Base-by-base conservation (phyloP, 306 rosid genomes). In the Castanea mollissima region DNA sequence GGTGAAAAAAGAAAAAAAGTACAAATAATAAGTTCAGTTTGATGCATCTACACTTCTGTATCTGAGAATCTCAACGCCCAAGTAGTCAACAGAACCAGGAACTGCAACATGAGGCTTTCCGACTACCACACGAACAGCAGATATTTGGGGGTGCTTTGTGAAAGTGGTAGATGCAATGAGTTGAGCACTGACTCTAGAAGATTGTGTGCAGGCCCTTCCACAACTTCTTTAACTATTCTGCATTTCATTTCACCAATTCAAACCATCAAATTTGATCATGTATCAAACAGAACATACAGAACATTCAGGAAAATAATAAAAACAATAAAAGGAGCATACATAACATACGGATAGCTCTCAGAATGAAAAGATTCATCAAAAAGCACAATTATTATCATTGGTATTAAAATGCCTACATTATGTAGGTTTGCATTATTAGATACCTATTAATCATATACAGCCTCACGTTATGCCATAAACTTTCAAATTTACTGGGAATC, bases 81-180 rank as follows among this genome's bases (percentile, higher is more conserved):
- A 83, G 82, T 91, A 95, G 78, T 95, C 97, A 85, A 95, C 80
- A 56, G 91, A 81, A 77, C 95, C 96, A 14, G 41, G 88, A 85
- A 95, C 89, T 14, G 94, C 89, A 6, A 91, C 96, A 80, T 95
- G 94, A 76, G 99, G 99, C 91, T 95, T 95, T 64, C 86, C 96
- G 73, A 92, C 81, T 78, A 86, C 89, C 71, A 95, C 97, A 18
- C 97, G 87, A 87, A 92, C 84, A 13, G 91, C 96, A 21, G 92
- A 86, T 70, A 95, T 85, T 82, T 79, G 82, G n/a, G 81, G 79
- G 52, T 83, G 79, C 18, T 79, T 83, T 11, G 65, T 78, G 60
- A 95, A 55, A 68, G 92, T 84, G 12, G 81, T 68, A 0, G 84
- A 87, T 46, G 99, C 92, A 80, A 95, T 87, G 65, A 76, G 85